A percentile compares a stretch with the other conserved stretches of the same genome.
phyloP scores from a whole-genome alignment of 2,329 filamentous ascomycete species.

The Exophiala xenobiotica region DNA sequence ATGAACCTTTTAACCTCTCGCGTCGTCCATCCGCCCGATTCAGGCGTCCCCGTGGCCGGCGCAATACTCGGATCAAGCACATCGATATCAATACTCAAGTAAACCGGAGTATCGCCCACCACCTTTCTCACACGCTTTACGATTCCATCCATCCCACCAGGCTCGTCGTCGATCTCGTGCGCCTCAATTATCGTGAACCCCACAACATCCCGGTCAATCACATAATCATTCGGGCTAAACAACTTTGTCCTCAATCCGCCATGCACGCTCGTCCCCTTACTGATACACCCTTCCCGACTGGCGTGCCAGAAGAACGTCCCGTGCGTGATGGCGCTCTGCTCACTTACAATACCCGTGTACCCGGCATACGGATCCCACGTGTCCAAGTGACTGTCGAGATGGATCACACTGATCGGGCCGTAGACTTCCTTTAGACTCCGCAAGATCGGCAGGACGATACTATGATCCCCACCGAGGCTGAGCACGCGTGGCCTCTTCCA shows the following conservation, averaged over 20 bases:
- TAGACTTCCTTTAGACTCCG: slow-evolving; percentile 64
- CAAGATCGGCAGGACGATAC: slow-evolving; percentile 50
- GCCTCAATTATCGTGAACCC: slow-evolving; percentile 81
- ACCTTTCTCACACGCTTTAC: slow-evolving; percentile 73
- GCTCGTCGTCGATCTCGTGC: slow-evolving; percentile 66
- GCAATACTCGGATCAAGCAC: slow-evolving; percentile 37
- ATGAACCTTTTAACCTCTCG: slow-evolving; percentile 31
- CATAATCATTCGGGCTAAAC: slow-evolving; percentile 74
- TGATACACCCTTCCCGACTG: slow-evolving; percentile 70
- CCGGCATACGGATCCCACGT: slow-evolving; percentile 74
- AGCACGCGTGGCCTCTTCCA: slow-evolving; percentile 68
- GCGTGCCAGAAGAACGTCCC: slow-evolving; percentile 89
- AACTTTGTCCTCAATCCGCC: slow-evolving; percentile 82
- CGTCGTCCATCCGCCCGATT: slow-evolving; percentile 33
- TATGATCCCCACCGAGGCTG: slow-evolving; percentile 58
- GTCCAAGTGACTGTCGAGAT: slow-evolving; percentile 39
- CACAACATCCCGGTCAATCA: slow-evolving; percentile 76
- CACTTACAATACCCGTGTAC: slow-evolving; percentile 75
- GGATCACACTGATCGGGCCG: slow-evolving; percentile 63
- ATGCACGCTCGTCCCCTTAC: slow-evolving; percentile 82
- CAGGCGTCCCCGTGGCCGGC: slow-evolving; percentile 35
- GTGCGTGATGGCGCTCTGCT: slow-evolving; percentile 77
- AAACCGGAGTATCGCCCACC: slow-evolving; percentile 59
- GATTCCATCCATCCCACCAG: slow-evolving; percentile 69
- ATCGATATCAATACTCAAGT: slow-evolving; percentile 38